Evolutionary conservation across 129 eudicot species (phyloP).

Genomic region (Flaveria trinervia): DNA sequence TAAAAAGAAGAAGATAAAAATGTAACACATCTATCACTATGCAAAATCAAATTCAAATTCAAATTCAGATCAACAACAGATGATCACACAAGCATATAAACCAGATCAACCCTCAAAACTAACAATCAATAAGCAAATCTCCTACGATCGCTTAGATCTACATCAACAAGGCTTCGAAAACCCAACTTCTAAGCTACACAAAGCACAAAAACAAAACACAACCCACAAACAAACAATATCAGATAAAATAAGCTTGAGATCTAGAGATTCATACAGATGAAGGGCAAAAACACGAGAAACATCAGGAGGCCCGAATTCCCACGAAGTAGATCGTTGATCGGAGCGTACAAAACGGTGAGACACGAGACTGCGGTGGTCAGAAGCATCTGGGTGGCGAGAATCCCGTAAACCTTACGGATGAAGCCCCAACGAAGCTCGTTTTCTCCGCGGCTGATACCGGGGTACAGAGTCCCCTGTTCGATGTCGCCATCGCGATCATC

Average conservation of each 20-base stretch:
- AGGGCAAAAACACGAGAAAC: constrained; percentile 71
- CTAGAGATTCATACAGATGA: constrained; percentile 53
- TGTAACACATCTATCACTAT: neutral
- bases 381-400: constrained; percentile 81
- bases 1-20: neutral
- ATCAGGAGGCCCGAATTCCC: constrained; percentile 70
- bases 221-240: neutral
- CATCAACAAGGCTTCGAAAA: neutral
- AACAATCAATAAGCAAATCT: neutral
- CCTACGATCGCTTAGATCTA: constrained; percentile 7
- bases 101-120: constrained; percentile 1
- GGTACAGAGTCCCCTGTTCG: constrained; percentile 79
- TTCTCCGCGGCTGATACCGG: constrained; percentile 83
- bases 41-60: neutral
- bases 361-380: constrained; percentile 74
- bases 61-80: neutral
- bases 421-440: constrained; percentile 95
- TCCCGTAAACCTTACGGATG: constrained; percentile 94
- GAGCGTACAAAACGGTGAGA: constrained; percentile 71
- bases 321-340: constrained; percentile 71
- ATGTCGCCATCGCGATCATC: constrained; percentile 63
- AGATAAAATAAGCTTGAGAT: neutral
- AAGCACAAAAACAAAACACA: neutral
- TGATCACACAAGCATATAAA: constrained; percentile 5
- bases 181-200: neutral